Evolutionary conservation across 2,329 filamentous ascomycete species (phyloP), one percentile per base, ranked within the genome.

Genomic region (Lithohypha guttulata): DNA sequence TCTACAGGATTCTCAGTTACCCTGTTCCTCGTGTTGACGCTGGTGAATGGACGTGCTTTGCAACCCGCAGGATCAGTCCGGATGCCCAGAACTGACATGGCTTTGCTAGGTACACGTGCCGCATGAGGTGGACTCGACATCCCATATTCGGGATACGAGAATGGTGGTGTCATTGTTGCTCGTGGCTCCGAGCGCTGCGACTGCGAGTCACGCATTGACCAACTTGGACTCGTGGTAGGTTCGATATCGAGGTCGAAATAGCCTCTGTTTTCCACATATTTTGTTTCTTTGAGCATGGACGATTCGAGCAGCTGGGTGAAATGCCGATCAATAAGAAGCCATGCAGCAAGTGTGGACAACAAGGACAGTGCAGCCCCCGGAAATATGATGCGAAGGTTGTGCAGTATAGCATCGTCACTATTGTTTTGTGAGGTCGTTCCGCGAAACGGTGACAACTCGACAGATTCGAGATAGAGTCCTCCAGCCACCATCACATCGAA

Each of bases 241-340:
- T n/a, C n/a, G n/a, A n/a, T n/a, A n/a, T n/a, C n/a, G n/a, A n/a
- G n/a, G n/a, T n/a, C n/a, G n/a, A n/a, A n/a, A n/a, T n/a, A n/a
- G n/a, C n/a, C n/a, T n/a, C n/a, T n/a, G n/a, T n/a, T n/a, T n/a
- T n/a, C n/a, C n/a, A n/a, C n/a, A n/a, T n/a, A n/a, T n/a, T n/a
- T n/a, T n/a, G n/a, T n/a, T n/a, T n/a, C n/a, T n/a, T n/a, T n/a
- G n/a, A n/a, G n/a, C n/a, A n/a, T n/a, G n/a, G 39, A 22, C 2
- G 21, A 15, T 22, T 19, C 18, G 11, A 35, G 23, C 13, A 32
- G 17, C n/a, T 14, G 18, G 14, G 20, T 26, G 23, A 48, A 44
- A 22, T 47, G 46, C n/a, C 45, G 13, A 28, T 51, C 48, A 10
- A 51, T 22, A 4, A 49, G 28, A 7, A 51, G 38, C 45, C 47